phyloP scores from a whole-genome alignment of 1,284 basidiomycete genomes.

The Sporisorium sorghi region DNA sequence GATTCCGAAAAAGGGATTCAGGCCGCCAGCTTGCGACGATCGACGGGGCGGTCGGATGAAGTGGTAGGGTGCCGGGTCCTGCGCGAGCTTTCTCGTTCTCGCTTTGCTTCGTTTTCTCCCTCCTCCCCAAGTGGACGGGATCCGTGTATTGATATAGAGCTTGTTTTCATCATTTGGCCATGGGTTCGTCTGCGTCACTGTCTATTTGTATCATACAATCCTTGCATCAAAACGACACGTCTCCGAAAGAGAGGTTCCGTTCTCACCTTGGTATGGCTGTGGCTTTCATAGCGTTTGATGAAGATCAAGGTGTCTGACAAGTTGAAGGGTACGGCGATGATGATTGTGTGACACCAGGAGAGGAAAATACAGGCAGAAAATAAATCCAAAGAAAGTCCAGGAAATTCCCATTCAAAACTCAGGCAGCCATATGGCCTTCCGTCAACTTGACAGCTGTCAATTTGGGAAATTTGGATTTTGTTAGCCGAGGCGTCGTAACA shows the following conservation, averaged over 20 bases:
- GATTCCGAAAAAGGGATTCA: not conserved
- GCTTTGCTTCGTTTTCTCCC: too few species aligned
- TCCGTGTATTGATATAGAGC: conserved; percentile 12
- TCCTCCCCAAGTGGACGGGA: not conserved
- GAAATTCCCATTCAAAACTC: too few species aligned
- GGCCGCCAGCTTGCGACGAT: not conserved
- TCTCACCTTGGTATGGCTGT: not conserved
- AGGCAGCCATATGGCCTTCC: too few species aligned
- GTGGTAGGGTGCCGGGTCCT: conserved; percentile 8
- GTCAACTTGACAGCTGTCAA: conserved; percentile 25
- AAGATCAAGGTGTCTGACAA: not conserved
- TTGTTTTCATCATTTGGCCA: not conserved
- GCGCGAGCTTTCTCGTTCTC: not conserved
- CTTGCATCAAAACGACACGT: not conserved
- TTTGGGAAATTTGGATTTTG: not conserved
- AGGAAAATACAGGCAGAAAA: too few species aligned
- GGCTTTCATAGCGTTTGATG: not conserved
- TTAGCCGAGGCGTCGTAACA: conserved; percentile 3
- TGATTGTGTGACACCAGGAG: too few species aligned
- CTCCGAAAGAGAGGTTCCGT: not conserved
- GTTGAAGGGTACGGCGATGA: too few species aligned
- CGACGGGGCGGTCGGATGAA: not conserved
- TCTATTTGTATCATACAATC: not conserved
- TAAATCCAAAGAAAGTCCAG: too few species aligned
- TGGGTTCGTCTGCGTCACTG: not conserved